A percentile compares a stretch with the other conserved stretches of the same genome.
Conservation (phyloP, 2,329 filamentous ascomycete species). For the Sphaerostilbella broomeana region DNA sequence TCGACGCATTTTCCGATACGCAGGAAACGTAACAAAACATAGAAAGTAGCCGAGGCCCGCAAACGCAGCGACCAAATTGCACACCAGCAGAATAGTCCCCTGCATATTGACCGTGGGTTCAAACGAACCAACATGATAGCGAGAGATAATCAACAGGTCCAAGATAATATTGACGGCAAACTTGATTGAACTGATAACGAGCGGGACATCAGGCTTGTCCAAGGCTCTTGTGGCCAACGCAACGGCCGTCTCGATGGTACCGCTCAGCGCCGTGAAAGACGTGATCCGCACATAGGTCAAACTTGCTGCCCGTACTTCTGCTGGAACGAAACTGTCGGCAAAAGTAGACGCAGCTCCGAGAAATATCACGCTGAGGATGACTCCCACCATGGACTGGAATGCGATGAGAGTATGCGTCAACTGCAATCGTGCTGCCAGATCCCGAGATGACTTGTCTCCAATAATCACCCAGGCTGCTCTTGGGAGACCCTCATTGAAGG, state of each 20-base stretch:
- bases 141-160: constrained; percentile 60
- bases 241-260: constrained; percentile 57
- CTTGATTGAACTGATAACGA: constrained; percentile 58
- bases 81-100: constrained; percentile 55
- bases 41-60: constrained; percentile 56
- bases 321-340: constrained; percentile 56
- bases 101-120: constrained; percentile 57
- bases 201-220: constrained; percentile 62
- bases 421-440: constrained; percentile 43
- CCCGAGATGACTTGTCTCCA: constrained; percentile 53
- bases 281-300: constrained; percentile 59
- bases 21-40: constrained; percentile 30
- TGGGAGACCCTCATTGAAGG: constrained; percentile 66
- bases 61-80: constrained; percentile 49
- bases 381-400: constrained; percentile 51
- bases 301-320: constrained; percentile 47
- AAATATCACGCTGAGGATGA: constrained; percentile 55
- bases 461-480: constrained; percentile 63
- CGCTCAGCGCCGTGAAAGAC: constrained; percentile 55
- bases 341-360: constrained; percentile 47
- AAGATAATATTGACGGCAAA: constrained; percentile 61
- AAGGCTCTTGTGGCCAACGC: constrained; percentile 55
- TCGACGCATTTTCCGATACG: constrained; percentile 4
- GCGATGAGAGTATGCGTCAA: constrained; percentile 58
- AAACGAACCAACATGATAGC: constrained; percentile 50